Evolutionary conservation across 1,139 yeast genomes (phyloP).

Genomic region (Arxiozyma slooffiae): DNA sequence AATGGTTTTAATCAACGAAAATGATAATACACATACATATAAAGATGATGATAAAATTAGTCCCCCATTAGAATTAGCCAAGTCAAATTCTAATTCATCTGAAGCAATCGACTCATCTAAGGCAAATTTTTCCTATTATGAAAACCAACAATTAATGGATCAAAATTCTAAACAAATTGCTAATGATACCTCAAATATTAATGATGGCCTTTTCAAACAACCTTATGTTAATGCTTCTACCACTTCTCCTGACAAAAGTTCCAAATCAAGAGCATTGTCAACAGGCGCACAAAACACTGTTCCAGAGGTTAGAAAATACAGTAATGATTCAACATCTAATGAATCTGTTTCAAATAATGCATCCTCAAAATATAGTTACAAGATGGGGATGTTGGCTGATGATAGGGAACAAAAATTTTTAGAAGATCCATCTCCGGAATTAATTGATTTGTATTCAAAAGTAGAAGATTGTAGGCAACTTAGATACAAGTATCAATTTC

Average conservation of each 20-base stretch:
- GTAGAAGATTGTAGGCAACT: conserved; percentile 64
- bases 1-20: background rate
- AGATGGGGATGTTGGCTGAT: conserved; percentile 50
- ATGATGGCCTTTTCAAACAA: conserved; percentile 1
- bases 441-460: conserved; percentile 58
- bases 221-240: background rate
- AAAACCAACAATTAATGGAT: conserved; percentile 25
- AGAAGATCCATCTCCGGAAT: conserved; percentile 60
- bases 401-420: conserved; percentile 51
- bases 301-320: conserved; percentile 17
- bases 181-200: conserved; percentile 10
- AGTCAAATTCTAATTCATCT: background rate
- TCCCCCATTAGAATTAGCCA: background rate
- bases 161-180: conserved; percentile 27
- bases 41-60: conserved; percentile 7
- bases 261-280: conserved; percentile 19
- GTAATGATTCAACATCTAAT: conserved; percentile 8
- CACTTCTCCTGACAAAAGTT: conserved; percentile 1
- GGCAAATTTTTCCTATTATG: conserved; percentile 29
- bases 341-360: background rate
- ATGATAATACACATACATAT: conserved; percentile 4
- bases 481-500: conserved; percentile 64
- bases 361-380: conserved; percentile 26
- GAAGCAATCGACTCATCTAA: conserved; percentile 4
- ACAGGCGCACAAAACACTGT: conserved; percentile 21